phyloP scores from a whole-genome alignment of 75 land plant genomes.

The Sequoiadendron giganteum region DNA sequence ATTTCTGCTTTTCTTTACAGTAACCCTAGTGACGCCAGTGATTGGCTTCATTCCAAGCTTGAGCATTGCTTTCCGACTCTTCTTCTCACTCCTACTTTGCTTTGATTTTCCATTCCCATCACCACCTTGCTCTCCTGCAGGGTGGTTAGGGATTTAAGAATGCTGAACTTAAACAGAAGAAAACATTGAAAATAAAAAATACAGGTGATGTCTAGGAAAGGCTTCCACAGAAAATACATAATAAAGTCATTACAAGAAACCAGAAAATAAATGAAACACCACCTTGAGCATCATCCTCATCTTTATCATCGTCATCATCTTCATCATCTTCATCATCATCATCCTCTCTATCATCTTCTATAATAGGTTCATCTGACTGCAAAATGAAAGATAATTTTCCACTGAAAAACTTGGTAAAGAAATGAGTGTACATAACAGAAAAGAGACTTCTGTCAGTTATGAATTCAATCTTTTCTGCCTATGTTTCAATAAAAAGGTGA shows the following conservation, averaged over 20 bases:
- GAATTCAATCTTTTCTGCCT: neutral
- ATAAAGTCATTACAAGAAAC: conserved; percentile 6
- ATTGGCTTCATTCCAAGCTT: conserved; percentile 92
- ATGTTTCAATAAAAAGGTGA: neutral
- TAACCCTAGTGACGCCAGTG: conserved; percentile 81
- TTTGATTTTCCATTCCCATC: conserved; percentile 49
- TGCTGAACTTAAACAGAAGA: neutral
- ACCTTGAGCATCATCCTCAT: conserved; percentile 39
- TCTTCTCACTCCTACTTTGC: conserved; percentile 94
- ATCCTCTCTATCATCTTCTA: conserved; percentile 64
- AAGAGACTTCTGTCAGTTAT: neutral
- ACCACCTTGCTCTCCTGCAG: conserved; percentile 23
- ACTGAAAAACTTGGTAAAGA: neutral
- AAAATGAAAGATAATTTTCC: neutral
- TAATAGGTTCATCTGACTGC: conserved; percentile 50
- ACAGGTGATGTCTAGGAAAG: neutral
- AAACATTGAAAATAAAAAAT: neutral
- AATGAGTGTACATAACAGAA: neutral
- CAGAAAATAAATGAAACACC: conserved; percentile 3
- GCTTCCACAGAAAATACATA: neutral
- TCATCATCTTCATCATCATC: conserved; percentile 75
- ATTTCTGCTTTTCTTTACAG: conserved; percentile 75
- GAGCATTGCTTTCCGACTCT: conserved; percentile 89
- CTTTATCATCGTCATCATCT: conserved; percentile 52
- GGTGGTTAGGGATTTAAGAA: neutral